Evolutionary conservation across 768 basidiomycete genomes (phyloP).

Genomic region (Tricholoma flavovirens): DNA sequence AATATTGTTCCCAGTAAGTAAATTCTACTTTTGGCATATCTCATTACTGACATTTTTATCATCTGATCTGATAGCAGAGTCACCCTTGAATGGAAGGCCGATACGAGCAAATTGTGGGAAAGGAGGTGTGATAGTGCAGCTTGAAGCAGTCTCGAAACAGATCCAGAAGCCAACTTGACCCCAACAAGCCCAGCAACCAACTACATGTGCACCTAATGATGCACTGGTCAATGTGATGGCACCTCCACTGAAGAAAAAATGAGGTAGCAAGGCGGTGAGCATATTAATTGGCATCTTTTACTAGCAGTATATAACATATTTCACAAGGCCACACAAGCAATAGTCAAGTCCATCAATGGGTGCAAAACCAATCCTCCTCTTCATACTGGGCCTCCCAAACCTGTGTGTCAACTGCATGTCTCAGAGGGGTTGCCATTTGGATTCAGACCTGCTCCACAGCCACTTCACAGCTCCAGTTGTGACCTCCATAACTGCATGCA

Average conservation of each 20-base stretch:
- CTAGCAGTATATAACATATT: neutral
- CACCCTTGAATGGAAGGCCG: neutral
- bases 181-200: neutral
- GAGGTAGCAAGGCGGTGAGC: neutral
- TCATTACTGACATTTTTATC: neutral
- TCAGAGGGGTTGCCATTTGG: neutral
- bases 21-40: neutral
- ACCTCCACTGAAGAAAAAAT: neutral
- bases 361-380: neutral
- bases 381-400: neutral
- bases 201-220: neutral
- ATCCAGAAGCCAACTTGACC: neutral
- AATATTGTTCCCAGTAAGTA: neutral
- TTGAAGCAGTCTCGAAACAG: neutral
- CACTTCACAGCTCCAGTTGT: neutral
- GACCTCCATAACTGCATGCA: neutral
- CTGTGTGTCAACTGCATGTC: neutral
- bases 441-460: neutral
- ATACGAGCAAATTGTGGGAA: neutral
- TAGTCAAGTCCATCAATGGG: neutral
- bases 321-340: neutral
- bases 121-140: neutral
- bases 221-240: neutral
- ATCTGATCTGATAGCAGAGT: neutral
- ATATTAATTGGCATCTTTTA: neutral